A percentile compares a stretch with the other conserved stretches of the same genome.
Conservation (phyloP, 129 eudicot species). For the Artemisia annua region DNA sequence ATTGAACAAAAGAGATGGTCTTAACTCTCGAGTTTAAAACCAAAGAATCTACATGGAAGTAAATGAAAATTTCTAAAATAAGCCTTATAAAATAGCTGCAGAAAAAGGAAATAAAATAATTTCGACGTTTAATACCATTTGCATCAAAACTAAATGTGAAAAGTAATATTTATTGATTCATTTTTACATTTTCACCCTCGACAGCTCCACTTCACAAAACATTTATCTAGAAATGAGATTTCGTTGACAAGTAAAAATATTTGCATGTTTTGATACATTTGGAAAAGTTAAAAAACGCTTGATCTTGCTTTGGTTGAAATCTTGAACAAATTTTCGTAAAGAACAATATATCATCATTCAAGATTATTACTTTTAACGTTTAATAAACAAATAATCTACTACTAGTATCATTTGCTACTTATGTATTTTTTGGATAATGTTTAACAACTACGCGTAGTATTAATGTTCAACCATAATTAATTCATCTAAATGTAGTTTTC, state of each 20-base stretch:
- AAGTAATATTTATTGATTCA: too few species aligned
- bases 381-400: too few species aligned
- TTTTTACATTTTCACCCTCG: not conserved
- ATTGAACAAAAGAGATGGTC: too few species aligned
- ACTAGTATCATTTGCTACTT: too few species aligned
- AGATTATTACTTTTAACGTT: not conserved
- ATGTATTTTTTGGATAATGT: too few species aligned
- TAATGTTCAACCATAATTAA: not conserved
- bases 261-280: not conserved
- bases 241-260: not conserved
- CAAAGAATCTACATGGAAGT: not conserved
- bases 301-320: not conserved
- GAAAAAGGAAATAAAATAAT: too few species aligned
- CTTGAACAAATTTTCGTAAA: not conserved
- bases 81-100: too few species aligned
- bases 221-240: constrained; percentile 3
- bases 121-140: too few species aligned
- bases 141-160: too few species aligned
- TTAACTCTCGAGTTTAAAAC: too few species aligned
- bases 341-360: not conserved
- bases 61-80: not conserved
- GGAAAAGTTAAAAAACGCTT: not conserved
- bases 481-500: not conserved
- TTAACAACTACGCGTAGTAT: too few species aligned
- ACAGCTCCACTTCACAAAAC: not conserved